Evolutionary conservation across 169 alveolate species (phyloP).

Genomic region (Plasmodium fragile): DNA sequence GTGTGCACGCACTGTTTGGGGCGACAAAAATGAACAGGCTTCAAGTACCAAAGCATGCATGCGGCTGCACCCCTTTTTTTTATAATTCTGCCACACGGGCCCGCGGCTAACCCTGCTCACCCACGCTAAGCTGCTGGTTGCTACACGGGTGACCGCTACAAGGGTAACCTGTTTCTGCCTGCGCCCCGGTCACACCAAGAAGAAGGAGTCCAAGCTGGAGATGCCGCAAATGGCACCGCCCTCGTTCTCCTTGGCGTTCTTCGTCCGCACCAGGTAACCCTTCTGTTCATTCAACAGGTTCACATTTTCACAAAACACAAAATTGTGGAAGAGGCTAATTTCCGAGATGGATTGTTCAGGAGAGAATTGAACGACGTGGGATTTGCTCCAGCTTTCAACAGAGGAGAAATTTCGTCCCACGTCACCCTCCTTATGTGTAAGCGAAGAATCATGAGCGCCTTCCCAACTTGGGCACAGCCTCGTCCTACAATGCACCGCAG

Average conservation of each 20-base stretch:
- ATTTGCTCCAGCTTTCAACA: constrained; percentile 11
- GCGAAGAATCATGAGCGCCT: neutral
- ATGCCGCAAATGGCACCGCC: constrained; percentile 89
- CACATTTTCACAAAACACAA: constrained; percentile 43
- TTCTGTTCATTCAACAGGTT: constrained; percentile 79
- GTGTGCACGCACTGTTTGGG: neutral
- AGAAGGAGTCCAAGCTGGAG: constrained; percentile 83
- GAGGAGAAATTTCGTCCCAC: constrained; percentile 25
- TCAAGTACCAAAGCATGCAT: neutral
- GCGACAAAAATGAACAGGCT: neutral
- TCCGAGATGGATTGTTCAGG: constrained; percentile 58
- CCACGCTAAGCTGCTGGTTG: too few species aligned
- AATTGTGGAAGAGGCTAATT: constrained; percentile 50
- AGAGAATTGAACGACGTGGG: constrained; percentile 13
- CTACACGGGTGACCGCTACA: too few species aligned
- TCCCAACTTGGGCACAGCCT: neutral
- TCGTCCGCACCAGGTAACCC: constrained; percentile 85
- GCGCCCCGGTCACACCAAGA: constrained; percentile 72
- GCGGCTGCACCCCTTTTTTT: neutral
- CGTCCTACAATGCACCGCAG: constrained; percentile 41
- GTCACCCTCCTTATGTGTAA: neutral
- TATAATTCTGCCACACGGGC: neutral
- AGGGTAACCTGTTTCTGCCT: neutral
- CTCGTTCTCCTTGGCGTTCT: constrained; percentile 80
- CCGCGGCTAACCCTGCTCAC: neutral